A percentile compares a stretch with the other conserved stretches of the same genome.
Conservation (phyloP, 2,329 filamentous ascomycete species). For the Colletotrichum abscissum region DNA sequence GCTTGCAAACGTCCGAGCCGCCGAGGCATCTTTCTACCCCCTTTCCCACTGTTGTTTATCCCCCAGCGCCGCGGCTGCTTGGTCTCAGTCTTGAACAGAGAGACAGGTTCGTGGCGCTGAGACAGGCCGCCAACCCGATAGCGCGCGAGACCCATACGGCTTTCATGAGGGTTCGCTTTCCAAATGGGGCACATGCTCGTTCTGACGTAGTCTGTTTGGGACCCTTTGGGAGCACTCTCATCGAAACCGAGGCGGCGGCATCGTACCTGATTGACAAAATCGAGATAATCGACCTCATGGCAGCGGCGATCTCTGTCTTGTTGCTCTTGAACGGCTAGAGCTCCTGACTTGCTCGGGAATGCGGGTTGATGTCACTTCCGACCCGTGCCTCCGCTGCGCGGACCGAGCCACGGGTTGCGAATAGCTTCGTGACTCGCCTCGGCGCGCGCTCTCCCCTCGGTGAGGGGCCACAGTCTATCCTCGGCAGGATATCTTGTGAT, state of each 20-base stretch:
- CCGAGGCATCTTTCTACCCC: constrained; percentile 1
- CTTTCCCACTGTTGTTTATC: constrained; percentile 1
- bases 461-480: background rate
- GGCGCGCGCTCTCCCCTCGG: constrained; percentile 1
- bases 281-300: constrained; percentile 15
- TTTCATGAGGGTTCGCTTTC: background rate
- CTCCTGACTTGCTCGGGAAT: constrained; percentile 19
- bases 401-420: constrained; percentile 23
- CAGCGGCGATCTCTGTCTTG: background rate
- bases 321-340: background rate
- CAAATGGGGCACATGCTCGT: constrained; percentile 20
- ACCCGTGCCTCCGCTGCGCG: constrained; percentile 21
- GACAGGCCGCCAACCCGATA: constrained; percentile 12
- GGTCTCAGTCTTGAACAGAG: background rate
- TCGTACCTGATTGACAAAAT: constrained; percentile 14
- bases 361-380: constrained; percentile 30
- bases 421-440: constrained; percentile 21
- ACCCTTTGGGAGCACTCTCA: constrained; percentile 12
- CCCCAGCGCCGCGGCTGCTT: background rate
- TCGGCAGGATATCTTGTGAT: background rate
- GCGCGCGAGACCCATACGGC: constrained; percentile 8
- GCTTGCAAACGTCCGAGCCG: background rate
- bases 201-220: constrained; percentile 24
- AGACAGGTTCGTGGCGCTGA: constrained; percentile 28
- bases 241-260: constrained; percentile 19